phyloP scores from a whole-genome alignment of 169 alveolate species.

The Miamiensis avidus region DNA sequence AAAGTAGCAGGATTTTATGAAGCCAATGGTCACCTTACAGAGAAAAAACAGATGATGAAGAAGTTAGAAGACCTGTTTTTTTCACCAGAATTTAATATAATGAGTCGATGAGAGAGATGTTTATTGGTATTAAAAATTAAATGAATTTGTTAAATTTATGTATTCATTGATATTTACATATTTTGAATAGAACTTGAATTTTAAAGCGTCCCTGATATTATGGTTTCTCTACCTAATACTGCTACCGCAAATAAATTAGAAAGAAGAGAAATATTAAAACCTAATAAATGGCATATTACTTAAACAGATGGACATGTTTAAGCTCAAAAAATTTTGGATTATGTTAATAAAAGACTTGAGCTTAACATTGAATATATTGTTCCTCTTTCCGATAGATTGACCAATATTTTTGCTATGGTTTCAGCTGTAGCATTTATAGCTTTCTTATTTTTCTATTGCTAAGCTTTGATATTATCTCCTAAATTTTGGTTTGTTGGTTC shows the following conservation, averaged over 20 bases:
- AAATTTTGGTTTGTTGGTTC: not conserved
- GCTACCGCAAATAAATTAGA: too few species aligned
- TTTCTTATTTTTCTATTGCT: not conserved
- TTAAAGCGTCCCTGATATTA: too few species aligned
- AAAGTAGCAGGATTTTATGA: not conserved
- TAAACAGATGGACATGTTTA: not conserved
- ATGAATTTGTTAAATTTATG: too few species aligned
- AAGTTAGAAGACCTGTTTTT: not conserved
- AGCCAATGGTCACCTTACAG: not conserved
- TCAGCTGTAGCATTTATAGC: not conserved
- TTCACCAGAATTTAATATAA: not conserved
- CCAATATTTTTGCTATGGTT: not conserved
- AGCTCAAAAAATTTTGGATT: not conserved
- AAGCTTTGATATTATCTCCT: not conserved
- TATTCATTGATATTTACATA: too few species aligned
- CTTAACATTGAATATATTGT: not conserved
- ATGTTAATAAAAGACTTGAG: not conserved
- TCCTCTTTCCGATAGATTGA: not conserved
- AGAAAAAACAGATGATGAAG: not conserved
- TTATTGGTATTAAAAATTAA: not conserved
- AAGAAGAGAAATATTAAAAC: too few species aligned
- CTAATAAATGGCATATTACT: not conserved
- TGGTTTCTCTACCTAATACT: too few species aligned
- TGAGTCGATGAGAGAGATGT: not conserved
- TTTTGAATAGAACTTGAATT: too few species aligned